Evolutionary conservation across 2,329 filamentous ascomycete genomes (phyloP).

Genomic region (Paracoccidioides brasiliensis): DNA sequence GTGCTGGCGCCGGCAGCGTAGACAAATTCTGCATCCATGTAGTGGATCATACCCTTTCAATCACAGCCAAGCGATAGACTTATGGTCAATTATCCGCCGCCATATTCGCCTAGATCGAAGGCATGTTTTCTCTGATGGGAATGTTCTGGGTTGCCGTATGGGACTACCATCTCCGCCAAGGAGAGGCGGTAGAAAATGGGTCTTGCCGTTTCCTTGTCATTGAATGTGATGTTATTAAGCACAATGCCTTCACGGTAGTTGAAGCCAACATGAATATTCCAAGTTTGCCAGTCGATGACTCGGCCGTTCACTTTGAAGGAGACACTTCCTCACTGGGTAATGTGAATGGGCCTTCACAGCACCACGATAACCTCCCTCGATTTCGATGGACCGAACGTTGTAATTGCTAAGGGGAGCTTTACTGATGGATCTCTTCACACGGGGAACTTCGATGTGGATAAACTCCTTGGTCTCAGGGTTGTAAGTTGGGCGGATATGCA

Average conservation of each 20-base stretch:
- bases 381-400: slow-evolving; percentile 57
- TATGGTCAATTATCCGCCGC: slow-evolving; percentile 38
- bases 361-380: slow-evolving; percentile 59
- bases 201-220: slow-evolving; percentile 64
- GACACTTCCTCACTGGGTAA: slow-evolving; percentile 78
- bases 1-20: slow-evolving; percentile 61
- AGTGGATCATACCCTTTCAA: slow-evolving; percentile 84
- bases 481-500: slow-evolving; percentile 76
- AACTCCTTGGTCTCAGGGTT: slow-evolving; percentile 67
- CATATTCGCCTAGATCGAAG: slow-evolving; percentile 36
- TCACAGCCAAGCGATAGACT: slow-evolving; percentile 35
- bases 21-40: slow-evolving; percentile 77
- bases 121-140: slow-evolving; percentile 38
- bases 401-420: slow-evolving; percentile 66
- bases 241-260: slow-evolving; percentile 90
- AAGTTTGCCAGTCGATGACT: slow-evolving; percentile 79
- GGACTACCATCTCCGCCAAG: slow-evolving; percentile 86
- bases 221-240: slow-evolving; percentile 78
- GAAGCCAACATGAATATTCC: slow-evolving; percentile 86
- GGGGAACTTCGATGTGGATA: slow-evolving; percentile 71
- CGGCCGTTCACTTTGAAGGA: slow-evolving; percentile 68
- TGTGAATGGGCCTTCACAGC: slow-evolving; percentile 78
- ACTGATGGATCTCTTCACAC: slow-evolving; percentile 61
- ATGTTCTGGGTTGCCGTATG: slow-evolving; percentile 44
- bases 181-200: slow-evolving; percentile 83